These are phyloP conservation scores for Zymoseptoria tritici DNA, from an alignment of 2,329 filamentous ascomycete genomes.

Conservation along the genomic window DNA sequence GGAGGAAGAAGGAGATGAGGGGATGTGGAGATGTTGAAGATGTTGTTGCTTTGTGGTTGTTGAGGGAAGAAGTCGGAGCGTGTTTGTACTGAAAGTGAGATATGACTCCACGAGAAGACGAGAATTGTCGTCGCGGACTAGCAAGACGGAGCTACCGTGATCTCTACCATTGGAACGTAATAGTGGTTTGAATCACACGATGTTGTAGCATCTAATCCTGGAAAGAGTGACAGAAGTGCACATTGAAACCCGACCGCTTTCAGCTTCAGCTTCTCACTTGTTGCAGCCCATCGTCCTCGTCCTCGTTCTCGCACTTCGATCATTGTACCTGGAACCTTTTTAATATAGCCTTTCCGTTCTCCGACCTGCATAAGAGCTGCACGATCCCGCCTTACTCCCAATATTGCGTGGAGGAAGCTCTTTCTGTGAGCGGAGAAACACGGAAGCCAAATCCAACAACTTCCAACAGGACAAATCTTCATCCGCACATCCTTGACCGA, in stretches of 20 bases:
- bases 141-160: neutral
- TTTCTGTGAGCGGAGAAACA: neutral
- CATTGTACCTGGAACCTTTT: no score
- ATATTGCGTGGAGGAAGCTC: neutral
- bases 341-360: neutral
- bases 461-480: neutral
- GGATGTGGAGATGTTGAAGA: neutral
- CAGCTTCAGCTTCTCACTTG: neutral
- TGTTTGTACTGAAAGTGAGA: neutral
- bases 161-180: neutral
- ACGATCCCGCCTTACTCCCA: no score
- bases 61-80: neutral
- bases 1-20: neutral
- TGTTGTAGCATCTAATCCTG: neutral
- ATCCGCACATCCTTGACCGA: neutral
- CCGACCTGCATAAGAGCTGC: neutral
- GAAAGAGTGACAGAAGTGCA: neutral
- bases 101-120: neutral
- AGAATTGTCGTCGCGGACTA: neutral
- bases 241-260: neutral
- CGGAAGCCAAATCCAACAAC: neutral
- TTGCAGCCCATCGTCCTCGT: neutral
- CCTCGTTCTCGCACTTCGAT: neutral
- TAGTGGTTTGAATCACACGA: neutral
- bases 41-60: neutral